phyloP scores from a whole-genome alignment of 371 early-diverging fungal species.

The Mucor sp. region DNA sequence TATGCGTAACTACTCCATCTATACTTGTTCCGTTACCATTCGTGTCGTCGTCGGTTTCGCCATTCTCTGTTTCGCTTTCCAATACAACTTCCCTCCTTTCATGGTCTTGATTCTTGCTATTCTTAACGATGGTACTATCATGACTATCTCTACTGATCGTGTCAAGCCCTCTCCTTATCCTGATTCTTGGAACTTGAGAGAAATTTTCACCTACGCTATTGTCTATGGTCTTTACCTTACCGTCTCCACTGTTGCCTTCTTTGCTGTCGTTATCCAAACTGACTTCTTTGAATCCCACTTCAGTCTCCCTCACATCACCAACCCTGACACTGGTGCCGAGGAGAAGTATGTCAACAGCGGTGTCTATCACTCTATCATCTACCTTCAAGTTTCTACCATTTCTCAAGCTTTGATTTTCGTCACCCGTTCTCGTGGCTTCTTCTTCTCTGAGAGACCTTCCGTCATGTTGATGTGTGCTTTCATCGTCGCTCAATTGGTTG shows the following conservation, averaged over 20 bases:
- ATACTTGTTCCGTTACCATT: slow-evolving; percentile 66
- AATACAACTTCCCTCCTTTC: slow-evolving; percentile 68
- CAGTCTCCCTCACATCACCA: slow-evolving; percentile 26
- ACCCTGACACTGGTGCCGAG: slow-evolving; percentile 39
- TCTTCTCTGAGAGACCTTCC: slow-evolving; percentile 61
- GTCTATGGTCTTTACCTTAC: slow-evolving; percentile 62
- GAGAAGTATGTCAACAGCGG: slow-evolving; percentile 46
- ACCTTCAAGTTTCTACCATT: slow-evolving; percentile 61
- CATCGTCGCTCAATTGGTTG: slow-evolving; percentile 58
- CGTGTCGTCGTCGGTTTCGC: slow-evolving; percentile 68
- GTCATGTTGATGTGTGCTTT: slow-evolving; percentile 55
- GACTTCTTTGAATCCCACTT: slow-evolving; percentile 45
- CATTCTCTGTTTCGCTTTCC: slow-evolving; percentile 58
- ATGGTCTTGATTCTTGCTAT: slow-evolving; percentile 66
- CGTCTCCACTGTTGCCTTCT: slow-evolving; percentile 60
- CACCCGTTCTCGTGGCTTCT: slow-evolving; percentile 65
- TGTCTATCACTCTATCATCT: slow-evolving; percentile 57
- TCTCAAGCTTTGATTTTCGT: slow-evolving; percentile 66
- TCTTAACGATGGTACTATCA: slow-evolving; percentile 66
- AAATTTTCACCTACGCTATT: slow-evolving; percentile 61
- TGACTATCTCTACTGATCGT: slow-evolving; percentile 66
- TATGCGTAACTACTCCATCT: slow-evolving; percentile 68
- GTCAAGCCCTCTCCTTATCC: slow-evolving; percentile 61
- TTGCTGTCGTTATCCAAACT: slow-evolving; percentile 46
- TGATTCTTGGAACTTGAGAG: slow-evolving; percentile 61